Base-by-base conservation (phyloP, 495 filamentous ascomycete genomes). In the Aspergillus indologenus region DNA sequence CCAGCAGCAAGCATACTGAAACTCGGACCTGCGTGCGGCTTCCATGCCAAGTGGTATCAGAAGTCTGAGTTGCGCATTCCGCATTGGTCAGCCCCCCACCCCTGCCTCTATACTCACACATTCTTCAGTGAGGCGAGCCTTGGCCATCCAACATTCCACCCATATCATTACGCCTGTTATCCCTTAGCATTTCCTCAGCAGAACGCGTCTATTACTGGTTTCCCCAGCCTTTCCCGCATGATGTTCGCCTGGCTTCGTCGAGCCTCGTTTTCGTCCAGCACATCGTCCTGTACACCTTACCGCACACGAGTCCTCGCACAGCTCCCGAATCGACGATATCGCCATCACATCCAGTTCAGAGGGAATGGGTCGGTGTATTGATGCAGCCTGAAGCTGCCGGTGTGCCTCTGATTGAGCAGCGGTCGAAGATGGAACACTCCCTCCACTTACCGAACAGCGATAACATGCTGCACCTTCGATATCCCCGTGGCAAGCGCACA, bases 361-460 rank as follows among this genome's bases (percentile, higher is more conserved):
- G 64, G 69, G 66, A 63, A 72, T 68, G 67, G 61, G 44, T 53
- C 17, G 5, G 60, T 42, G 21, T 22, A 23, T 58, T 56, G 58
- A 62, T 50, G 49, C 51, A 18, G 48, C 24, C 48, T 65, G 68
- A 59, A 47, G 20, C 46, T 40, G 1, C 26, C 26, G 34, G 23
- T 23, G 43, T 15, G 29, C 22, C 29, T 18, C 23, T 29, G 17
- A 17, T 26, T 40, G n/a, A 48, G 40, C 43, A 49, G 58, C 67
- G 52, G 34, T 65, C 67, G 65, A 69, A 67, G 47, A 65, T 69
- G 64, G 65, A 63, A 46, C 61, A 53, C 31, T 56, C 58, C 48
- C 60, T 75, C 45, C 61, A 71, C 56, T 56, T 71, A 44, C 66
- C 72, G 14, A 68, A 59, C 71, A 74, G 56, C 56, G 71, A n/a